These are phyloP conservation scores for Telfairia occidentalis DNA, from an alignment of 331 rosid genomes.

Conservation along the genomic window DNA sequence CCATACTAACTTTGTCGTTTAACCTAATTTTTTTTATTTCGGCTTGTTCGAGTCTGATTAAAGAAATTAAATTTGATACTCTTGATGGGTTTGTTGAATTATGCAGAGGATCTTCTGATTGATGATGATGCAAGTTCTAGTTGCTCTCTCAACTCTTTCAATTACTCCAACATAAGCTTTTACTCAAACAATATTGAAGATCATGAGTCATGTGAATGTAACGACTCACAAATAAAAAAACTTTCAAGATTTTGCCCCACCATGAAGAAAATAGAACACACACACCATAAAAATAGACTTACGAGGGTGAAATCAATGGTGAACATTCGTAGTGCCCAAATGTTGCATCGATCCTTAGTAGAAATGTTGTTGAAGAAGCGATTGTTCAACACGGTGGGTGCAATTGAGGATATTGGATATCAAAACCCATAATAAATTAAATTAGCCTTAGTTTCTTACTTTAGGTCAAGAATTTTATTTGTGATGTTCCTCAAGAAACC, in stretches of 20 bases:
- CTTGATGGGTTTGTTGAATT: not conserved
- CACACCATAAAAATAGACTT: constrained; percentile 21
- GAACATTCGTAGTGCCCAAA: constrained; percentile 44
- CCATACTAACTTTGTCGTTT: too few species aligned
- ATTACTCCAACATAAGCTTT: constrained; percentile 39
- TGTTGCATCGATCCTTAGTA: constrained; percentile 40
- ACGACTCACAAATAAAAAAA: constrained; percentile 11
- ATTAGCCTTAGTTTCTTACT: too few species aligned
- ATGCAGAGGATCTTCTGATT: constrained; percentile 36
- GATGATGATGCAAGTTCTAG: constrained; percentile 50
- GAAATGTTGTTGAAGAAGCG: constrained; percentile 53
- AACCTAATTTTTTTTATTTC: too few species aligned
- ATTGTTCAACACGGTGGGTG: constrained; percentile 46
- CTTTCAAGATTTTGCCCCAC: constrained; percentile 55
- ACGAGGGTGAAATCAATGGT: constrained; percentile 30
- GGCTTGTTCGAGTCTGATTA: too few species aligned
- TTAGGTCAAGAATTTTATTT: too few species aligned
- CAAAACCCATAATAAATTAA: constrained; percentile 31
- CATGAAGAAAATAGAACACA: constrained; percentile 18
- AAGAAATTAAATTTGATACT: too few species aligned
- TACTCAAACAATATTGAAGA: constrained; percentile 32
- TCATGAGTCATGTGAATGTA: constrained; percentile 13
- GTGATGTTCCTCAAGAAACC: too few species aligned
- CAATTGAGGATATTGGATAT: constrained; percentile 61
- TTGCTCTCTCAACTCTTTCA: constrained; percentile 45